Evolutionary conservation across 192 early-diverging fungal genomes (phyloP).

Genomic region (Funneliformis mosseae): DNA sequence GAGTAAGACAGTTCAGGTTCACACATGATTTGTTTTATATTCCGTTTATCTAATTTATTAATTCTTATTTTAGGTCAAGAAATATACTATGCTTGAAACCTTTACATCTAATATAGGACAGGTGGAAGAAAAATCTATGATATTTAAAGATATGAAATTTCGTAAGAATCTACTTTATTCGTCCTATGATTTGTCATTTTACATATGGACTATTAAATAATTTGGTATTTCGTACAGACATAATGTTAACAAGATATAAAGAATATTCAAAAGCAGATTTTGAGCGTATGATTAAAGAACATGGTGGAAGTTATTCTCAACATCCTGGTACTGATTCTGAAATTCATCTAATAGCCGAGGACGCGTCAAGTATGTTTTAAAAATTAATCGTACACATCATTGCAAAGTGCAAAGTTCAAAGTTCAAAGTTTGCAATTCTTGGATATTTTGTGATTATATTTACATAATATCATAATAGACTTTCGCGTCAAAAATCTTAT

Average conservation of each 20-base stretch:
- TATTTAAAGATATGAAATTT: slow-evolving; percentile 67
- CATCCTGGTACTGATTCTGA: slow-evolving; percentile 13
- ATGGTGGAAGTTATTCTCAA: slow-evolving; percentile 68
- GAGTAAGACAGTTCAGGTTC: not conserved
- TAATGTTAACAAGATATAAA: slow-evolving; percentile 31
- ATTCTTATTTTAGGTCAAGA: not conserved
- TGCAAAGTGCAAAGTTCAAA: no score
- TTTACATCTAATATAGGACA: not conserved
- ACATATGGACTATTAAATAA: not conserved
- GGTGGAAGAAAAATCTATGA: slow-evolving; percentile 44
- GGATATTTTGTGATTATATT: not conserved
- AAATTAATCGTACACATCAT: no score
- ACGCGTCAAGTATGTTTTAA: not conserved
- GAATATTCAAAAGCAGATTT: slow-evolving; percentile 53
- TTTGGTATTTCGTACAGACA: not conserved
- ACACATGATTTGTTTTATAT: not conserved
- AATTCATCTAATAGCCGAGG: slow-evolving; percentile 20
- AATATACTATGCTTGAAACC: slow-evolving; percentile 1
- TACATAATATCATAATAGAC: slow-evolving; percentile 40
- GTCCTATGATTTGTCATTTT: not conserved
- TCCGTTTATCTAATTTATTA: not conserved
- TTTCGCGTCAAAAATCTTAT: slow-evolving; percentile 60
- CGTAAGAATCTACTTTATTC: slow-evolving; percentile 46
- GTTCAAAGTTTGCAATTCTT: no score
- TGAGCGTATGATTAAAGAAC: slow-evolving; percentile 59